Percentiles rank a stretch among this genome's conserved stretches.
Conservation (phyloP, 2,329 filamentous ascomycete genomes). For the Trematosphaeria pertusa region DNA sequence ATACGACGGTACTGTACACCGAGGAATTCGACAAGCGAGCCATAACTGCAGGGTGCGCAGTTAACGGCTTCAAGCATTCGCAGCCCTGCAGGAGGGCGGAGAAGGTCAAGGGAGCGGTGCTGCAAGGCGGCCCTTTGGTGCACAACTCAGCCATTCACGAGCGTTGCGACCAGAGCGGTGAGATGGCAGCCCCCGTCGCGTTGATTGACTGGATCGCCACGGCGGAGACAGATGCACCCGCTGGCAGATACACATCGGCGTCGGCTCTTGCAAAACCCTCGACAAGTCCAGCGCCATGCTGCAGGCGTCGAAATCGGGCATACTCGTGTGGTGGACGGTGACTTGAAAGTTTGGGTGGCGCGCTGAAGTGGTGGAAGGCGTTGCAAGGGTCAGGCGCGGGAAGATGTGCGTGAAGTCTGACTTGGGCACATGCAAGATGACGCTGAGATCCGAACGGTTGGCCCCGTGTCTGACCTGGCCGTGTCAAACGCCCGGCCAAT, state of each 20-base stretch:
- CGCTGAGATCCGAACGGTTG: slow-evolving; percentile 10
- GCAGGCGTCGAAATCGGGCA: slow-evolving; percentile 12
- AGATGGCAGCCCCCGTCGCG: slow-evolving; percentile 20
- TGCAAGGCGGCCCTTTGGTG: slow-evolving; percentile 27
- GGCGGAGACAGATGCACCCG: slow-evolving; percentile 7
- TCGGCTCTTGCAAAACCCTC: neutral
- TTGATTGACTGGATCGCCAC: slow-evolving; percentile 11
- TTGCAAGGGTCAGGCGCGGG: too few relatives aligned
- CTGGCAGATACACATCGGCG: neutral
- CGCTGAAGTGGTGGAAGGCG: neutral
- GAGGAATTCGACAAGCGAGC: too few relatives aligned
- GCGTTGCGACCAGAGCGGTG: slow-evolving; percentile 22
- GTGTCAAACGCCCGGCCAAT: slow-evolving; percentile 1
- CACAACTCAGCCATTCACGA: slow-evolving; percentile 25
- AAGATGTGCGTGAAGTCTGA: too few relatives aligned
- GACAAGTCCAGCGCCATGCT: slow-evolving; percentile 4
- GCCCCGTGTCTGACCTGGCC: slow-evolving; percentile 5
- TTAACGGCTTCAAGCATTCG: slow-evolving; percentile 13
- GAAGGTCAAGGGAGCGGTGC: slow-evolving; percentile 13
- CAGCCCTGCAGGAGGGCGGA: slow-evolving; percentile 10
- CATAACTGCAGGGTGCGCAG: too few relatives aligned
- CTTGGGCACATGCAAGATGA: neutral
- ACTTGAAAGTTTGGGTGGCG: neutral
- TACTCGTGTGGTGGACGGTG: neutral
- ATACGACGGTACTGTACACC: too few relatives aligned